Conservation (phyloP, 2,329 filamentous ascomycete genomes). For the Hypoxylon sp. region DNA sequence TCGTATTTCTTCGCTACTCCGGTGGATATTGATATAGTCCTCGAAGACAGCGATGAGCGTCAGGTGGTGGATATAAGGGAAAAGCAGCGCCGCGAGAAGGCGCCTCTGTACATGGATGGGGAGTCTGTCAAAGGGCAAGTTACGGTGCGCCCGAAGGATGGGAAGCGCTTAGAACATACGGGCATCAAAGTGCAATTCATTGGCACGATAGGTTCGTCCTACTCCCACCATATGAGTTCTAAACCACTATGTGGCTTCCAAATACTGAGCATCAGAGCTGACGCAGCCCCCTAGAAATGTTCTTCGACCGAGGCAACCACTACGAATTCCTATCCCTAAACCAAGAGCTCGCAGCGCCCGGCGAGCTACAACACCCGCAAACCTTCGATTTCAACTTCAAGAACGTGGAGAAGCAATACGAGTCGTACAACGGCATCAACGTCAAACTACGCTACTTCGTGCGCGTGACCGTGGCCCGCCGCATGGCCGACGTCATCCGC, state of each 20-base stretch:
- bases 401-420: constrained; percentile 99
- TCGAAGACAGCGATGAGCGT: constrained; percentile 93
- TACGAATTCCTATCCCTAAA: constrained; percentile 98
- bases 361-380: constrained; percentile 98
- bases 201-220: constrained; percentile 85
- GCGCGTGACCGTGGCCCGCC: constrained; percentile 92
- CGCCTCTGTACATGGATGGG: constrained; percentile 96
- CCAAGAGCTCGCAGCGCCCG: constrained; percentile 95
- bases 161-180: constrained; percentile 96
- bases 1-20: constrained; percentile 98
- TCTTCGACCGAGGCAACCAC: constrained; percentile 98
- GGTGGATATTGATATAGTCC: constrained; percentile 98
- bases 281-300: constrained; percentile 80
- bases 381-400: constrained; percentile 99
- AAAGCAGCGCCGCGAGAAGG: constrained; percentile 97
- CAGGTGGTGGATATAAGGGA: constrained; percentile 97
- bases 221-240: background rate
- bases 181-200: constrained; percentile 99
- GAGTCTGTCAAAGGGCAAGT: constrained; percentile 98
- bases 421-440: constrained; percentile 99
- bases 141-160: constrained; percentile 96
- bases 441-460: constrained; percentile 99
- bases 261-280: constrained; percentile 1
- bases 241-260: no score
- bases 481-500: constrained; percentile 97